Conservation (phyloP, 768 basidiomycete species). For the Leccinum incarnatum region DNA sequence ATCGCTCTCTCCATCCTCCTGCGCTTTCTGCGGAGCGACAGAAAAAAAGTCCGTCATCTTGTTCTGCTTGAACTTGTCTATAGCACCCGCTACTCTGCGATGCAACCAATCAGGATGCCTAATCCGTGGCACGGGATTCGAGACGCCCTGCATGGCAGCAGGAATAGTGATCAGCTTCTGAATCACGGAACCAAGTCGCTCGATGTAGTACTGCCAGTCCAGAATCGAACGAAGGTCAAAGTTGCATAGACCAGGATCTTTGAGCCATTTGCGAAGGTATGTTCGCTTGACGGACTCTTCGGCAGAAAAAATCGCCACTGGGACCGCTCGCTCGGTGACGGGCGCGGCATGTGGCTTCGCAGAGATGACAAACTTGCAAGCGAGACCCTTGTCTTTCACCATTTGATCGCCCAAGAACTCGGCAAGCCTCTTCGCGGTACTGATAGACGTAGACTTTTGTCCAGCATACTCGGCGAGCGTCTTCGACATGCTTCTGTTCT, state of each 20-base stretch:
- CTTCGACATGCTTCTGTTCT: slow-evolving; percentile 97
- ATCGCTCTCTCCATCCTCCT: slow-evolving; percentile 34
- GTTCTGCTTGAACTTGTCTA: slow-evolving; percentile 98
- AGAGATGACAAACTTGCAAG: slow-evolving; percentile 99
- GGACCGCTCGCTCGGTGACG: slow-evolving; percentile 95
- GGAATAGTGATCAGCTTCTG: slow-evolving; percentile 99
- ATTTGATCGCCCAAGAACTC: slow-evolving; percentile 98
- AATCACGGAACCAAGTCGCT: slow-evolving; percentile 94
- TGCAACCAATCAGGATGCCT: slow-evolving; percentile 98
- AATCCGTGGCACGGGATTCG: slow-evolving; percentile 94
- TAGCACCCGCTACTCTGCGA: slow-evolving; percentile 80
- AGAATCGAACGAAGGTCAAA: slow-evolving; percentile 94
- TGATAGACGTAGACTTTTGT: slow-evolving; percentile 98
- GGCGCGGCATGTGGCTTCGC: slow-evolving; percentile 89
- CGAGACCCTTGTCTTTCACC: slow-evolving; percentile 99
- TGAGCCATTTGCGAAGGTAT: slow-evolving; percentile 95
- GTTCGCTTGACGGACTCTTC: slow-evolving; percentile 87
- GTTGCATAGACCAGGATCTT: slow-evolving; percentile 80
- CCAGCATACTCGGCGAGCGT: slow-evolving; percentile 94
- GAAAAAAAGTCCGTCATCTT: slow-evolving; percentile 94
- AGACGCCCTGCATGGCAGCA: slow-evolving; percentile 95
- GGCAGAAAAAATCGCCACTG: slow-evolving; percentile 96
- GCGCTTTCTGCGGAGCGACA: slow-evolving; percentile 11
- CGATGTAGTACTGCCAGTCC: slow-evolving; percentile 99
- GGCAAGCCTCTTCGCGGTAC: slow-evolving; percentile 89